A percentile compares a stretch with the other conserved stretches of the same genome.
phyloP scores from a whole-genome alignment of 1,284 basidiomycete genomes.

The Sanghuangporus baumii region DNA sequence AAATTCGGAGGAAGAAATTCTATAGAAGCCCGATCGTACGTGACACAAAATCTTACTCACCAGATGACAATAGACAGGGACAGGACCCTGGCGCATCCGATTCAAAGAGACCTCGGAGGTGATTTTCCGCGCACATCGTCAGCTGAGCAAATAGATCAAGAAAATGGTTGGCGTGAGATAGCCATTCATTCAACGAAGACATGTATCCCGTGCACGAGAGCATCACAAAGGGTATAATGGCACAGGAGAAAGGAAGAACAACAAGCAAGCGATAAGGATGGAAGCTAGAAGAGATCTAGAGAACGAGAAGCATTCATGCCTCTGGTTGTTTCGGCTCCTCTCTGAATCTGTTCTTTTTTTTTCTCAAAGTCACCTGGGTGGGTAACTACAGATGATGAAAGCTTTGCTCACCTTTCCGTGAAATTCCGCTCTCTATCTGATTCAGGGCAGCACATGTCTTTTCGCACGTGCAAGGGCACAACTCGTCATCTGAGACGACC shows the following conservation, averaged over 20 bases:
- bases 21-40: not conserved
- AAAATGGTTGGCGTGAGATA: no score
- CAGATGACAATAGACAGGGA: not conserved
- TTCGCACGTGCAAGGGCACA: no score
- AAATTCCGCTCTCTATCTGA: no score
- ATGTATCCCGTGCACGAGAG: no score
- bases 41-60: conserved; percentile 5
- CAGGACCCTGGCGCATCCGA: not conserved
- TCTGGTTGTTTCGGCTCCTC: not conserved
- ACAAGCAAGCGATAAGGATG: not conserved
- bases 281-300: not conserved
- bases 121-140: no score
- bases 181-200: no score
- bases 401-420: no score
- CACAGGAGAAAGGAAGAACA: no score
- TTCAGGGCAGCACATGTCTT: no score
- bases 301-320: not conserved
- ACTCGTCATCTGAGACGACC: no score
- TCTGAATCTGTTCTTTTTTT: not conserved
- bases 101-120: no score
- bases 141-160: not conserved
- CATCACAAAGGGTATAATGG: no score
- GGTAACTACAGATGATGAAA: not conserved
- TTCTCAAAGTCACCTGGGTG: not conserved
- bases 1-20: not conserved